Evolutionary conservation across 1,284 basidiomycete species (phyloP).

Genomic region (Fomitopsis betulina): DNA sequence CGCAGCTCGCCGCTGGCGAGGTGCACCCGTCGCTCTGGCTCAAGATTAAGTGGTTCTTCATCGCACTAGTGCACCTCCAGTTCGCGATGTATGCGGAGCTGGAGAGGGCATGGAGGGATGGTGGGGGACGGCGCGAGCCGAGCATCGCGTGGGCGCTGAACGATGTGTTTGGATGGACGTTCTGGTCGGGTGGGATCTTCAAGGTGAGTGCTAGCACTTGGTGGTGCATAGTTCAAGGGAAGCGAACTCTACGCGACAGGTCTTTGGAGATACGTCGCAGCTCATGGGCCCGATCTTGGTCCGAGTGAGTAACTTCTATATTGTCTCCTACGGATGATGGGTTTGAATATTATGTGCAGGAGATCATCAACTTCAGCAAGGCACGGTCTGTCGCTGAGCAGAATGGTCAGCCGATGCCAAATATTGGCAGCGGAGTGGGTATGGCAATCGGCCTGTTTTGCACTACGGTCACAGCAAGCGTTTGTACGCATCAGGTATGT

Average conservation of each 20-base stretch:
- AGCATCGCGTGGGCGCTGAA: slow-evolving; percentile 68
- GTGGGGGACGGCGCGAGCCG: slow-evolving; percentile 42
- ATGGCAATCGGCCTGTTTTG: slow-evolving; percentile 71
- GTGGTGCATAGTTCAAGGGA: background rate
- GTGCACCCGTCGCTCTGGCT: slow-evolving; percentile 34
- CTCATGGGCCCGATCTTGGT: slow-evolving; percentile 65
- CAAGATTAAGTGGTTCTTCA: slow-evolving; percentile 43
- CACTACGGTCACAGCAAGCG: slow-evolving; percentile 52
- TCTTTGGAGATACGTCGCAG: slow-evolving; percentile 54
- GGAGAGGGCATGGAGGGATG: slow-evolving; percentile 46
- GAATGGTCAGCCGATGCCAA: slow-evolving; percentile 34
- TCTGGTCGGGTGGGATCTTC: slow-evolving; percentile 66
- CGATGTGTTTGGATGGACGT: slow-evolving; percentile 61
- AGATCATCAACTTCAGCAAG: slow-evolving; percentile 67
- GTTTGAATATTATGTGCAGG: slow-evolving; percentile 23
- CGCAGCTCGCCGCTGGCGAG: slow-evolving; percentile 42
- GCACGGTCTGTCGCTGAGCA: slow-evolving; percentile 34
- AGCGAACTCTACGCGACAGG: slow-evolving; percentile 25
- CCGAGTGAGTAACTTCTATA: slow-evolving; percentile 33
- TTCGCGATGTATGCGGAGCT: slow-evolving; percentile 28
- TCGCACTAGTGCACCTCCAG: slow-evolving; percentile 24
- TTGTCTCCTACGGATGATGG: background rate
- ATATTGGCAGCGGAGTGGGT: slow-evolving; percentile 62
- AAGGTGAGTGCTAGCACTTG: slow-evolving; percentile 29
- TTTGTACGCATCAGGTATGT: slow-evolving; percentile 58